Percentiles rank a stretch among this genome's conserved stretches.
Conservation (phyloP, 257 asterid genomes). For the Plectranthus barbatus region DNA sequence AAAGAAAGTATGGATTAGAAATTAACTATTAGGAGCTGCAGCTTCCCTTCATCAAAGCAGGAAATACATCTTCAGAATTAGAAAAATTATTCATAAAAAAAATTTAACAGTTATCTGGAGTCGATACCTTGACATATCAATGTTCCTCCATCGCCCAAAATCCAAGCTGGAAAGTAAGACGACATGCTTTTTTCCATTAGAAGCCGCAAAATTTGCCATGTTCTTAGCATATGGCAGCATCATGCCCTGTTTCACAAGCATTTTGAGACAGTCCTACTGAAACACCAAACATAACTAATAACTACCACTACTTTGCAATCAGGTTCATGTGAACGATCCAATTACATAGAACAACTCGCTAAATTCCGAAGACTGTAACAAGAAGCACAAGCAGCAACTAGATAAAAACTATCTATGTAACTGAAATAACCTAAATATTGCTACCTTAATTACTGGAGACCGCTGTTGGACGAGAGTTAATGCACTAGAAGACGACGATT, state of each 20-base stretch:
- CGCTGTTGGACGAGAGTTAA: constrained; percentile 84
- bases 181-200: constrained; percentile 61
- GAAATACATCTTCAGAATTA: neutral
- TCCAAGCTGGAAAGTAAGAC: constrained; percentile 88
- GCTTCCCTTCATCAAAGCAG: neutral
- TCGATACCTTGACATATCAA: constrained; percentile 75
- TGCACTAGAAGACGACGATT: constrained; percentile 43
- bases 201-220: constrained; percentile 68
- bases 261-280: neutral
- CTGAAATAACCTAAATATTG: neutral
- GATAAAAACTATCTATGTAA: neutral
- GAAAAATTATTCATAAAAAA: neutral
- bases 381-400: neutral
- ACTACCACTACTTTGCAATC: neutral
- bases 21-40: too few relatives aligned
- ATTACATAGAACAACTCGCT: neutral
- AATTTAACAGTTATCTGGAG: neutral
- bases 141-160: constrained; percentile 69
- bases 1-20: neutral
- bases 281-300: neutral
- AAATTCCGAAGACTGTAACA: neutral
- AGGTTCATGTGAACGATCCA: neutral
- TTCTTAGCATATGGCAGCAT: constrained; percentile 76
- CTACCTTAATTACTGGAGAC: constrained; percentile 87
- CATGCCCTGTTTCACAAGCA: constrained; percentile 68